Base-by-base conservation (phyloP, 108 stramenopile species). In the Epipyxis sp. region DNA sequence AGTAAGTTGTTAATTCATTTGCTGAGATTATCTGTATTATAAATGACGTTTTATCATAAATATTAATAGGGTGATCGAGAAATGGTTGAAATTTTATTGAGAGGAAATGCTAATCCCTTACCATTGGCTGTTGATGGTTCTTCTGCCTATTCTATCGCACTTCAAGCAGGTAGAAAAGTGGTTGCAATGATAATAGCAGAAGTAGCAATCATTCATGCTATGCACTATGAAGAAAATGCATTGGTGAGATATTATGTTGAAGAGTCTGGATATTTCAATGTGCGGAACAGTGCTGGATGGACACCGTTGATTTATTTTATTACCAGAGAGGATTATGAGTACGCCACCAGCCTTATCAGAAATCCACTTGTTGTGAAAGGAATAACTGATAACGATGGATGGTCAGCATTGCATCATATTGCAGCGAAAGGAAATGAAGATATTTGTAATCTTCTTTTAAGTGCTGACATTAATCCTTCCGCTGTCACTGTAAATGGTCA, bases 351-450 rank as follows among this genome's bases (percentile, higher is more conserved):
- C 54, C 16, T 57, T 57, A 20, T 57, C 20, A 57, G 25, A 25
- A 20, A 57, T 57, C 20, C 20, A 20, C 54, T 25, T 16, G 54
- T 2, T 44, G 10, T 20, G 34, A 40, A 69, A 42, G 29, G 37
- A n/a, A n/a, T n/a, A 10, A 69, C 1, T 27, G 69, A 69, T n/a
- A 1, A 32, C 34, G 69, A 32, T 44, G 69, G 69, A 29, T 32
- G 40, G 37, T 44, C 69, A 2, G 69, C 69, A 2, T 20, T 69
- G 1, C 69, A 69, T 25, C n/a, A 30, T 25, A 44, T 44, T 13
- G 69, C 69, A 10, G 27, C 37, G 43, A 40, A 29, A 29, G 69
- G 69, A 42, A 32, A 69, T 10, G 69, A 29, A 42, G 40, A 69
- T 1, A 44, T 34, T n/a, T 42, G 29, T 2, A 1, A 40, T n/a